Evolutionary conservation across 345 rosid species (phyloP).

Genomic region (Stellera chamaejasme): DNA sequence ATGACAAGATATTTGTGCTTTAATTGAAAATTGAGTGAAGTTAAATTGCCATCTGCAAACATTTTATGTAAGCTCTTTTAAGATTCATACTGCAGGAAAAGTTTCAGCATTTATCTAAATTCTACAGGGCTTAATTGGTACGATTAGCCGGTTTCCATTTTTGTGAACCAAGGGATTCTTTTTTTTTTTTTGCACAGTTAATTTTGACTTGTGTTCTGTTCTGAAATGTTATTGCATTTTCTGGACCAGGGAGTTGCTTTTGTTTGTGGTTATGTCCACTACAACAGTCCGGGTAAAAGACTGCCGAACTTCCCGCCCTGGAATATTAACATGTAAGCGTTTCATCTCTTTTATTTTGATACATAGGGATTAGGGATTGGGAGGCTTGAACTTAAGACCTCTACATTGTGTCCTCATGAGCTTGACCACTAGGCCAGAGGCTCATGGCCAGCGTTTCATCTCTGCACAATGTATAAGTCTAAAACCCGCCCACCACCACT

Average conservation of each 20-base stretch:
- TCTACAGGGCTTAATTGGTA: background rate
- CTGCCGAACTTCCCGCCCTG: constrained; percentile 72
- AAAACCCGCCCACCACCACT: constrained; percentile 5
- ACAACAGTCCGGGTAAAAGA: constrained; percentile 51
- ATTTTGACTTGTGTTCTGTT: too few relatives aligned
- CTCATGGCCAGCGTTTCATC: background rate
- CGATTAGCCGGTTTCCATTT: too few relatives aligned
- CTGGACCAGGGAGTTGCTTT: constrained; percentile 71
- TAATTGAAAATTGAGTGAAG: too few relatives aligned
- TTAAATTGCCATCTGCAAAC: too few relatives aligned
- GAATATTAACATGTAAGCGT: constrained; percentile 94
- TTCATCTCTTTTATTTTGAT: background rate
- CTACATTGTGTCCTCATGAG: background rate
- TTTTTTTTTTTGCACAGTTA: too few relatives aligned
- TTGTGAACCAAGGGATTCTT: too few relatives aligned
- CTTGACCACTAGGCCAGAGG: background rate
- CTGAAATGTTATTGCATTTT: background rate
- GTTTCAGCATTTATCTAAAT: background rate
- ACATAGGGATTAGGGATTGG: too few relatives aligned
- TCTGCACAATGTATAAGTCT: too few relatives aligned
- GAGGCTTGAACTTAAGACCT: too few relatives aligned
- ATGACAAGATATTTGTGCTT: too few relatives aligned
- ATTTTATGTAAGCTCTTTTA: too few relatives aligned
- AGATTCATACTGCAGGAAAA: background rate
- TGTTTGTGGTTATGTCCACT: constrained; percentile 85